Evolutionary conservation across 2,329 filamentous ascomycete species (phyloP), one percentile per base, ranked within the genome.

Genomic region (Talaromyces amestolkiae): DNA sequence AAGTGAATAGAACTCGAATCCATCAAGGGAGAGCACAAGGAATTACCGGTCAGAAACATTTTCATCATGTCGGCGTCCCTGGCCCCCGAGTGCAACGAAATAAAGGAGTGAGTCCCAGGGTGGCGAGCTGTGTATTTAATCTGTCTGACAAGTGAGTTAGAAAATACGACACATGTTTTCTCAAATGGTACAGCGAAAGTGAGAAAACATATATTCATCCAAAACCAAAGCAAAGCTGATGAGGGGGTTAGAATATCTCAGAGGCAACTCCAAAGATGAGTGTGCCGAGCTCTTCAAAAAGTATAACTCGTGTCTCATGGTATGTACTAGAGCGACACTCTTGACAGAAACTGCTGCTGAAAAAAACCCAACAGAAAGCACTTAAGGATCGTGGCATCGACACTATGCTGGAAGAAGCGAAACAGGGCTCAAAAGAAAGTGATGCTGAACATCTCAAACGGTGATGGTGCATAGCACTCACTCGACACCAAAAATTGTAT

Each of bases 111-210:
- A 73, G 19, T 53, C 58, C 58, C 22, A 15, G 27, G 3, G 24
- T 17, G 33, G 24, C 31, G 62, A 64, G 13, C 24, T 17, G 67
- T 67, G 43, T 65, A 59, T 47, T 6, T 49, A 49, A 15, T 2
- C 41, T 61, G 56, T 59, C 64, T 70, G 69, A 73, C 69, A 8
- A n/a, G 3, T 39, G 35, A 45, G 61, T 27, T 68, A 97, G 93
- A 77, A 91, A 89, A 72, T 99, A 99, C 76, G 95, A 99, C 78
- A 93, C 90, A 61, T 99, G 95, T 81, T 99, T 99, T 77, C 82
- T 99, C 69, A 98, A 97, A 81, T 99, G 95, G 95, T 99, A 99
- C 79, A 97, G 93, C 76, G 95, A 99, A 80, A 98, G 95, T 97
- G 84, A 69, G 31, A 62, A 60, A 33, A 19, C 39, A 37, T 31